These are phyloP conservation scores for Mortierella sp. DNA, from an alignment of 371 early-diverging fungal genomes.

Conservation along the genomic window DNA sequence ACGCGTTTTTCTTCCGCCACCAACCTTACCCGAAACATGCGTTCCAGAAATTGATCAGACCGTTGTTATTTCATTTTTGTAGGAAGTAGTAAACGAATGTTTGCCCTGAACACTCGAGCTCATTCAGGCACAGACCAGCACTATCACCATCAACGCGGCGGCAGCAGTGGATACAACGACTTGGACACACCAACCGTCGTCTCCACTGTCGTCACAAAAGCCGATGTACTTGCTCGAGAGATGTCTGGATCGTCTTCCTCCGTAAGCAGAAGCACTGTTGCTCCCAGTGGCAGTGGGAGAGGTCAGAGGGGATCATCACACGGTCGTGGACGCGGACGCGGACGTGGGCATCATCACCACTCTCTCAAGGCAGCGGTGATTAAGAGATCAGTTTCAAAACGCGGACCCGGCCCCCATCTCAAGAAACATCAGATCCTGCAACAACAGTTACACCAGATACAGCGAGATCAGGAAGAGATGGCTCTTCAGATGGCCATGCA, in stretches of 20 bases:
- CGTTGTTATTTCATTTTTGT: not conserved
- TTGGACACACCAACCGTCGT: not conserved
- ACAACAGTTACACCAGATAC: slow-evolving; percentile 45
- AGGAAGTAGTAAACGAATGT: not conserved
- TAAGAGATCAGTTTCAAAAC: slow-evolving; percentile 11
- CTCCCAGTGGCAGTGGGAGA: not conserved
- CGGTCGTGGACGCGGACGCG: not conserved
- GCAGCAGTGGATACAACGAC: not conserved
- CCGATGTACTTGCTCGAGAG: slow-evolving; percentile 16
- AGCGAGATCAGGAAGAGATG: slow-evolving; percentile 40
- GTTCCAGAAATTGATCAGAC: not conserved
- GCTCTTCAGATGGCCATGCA: slow-evolving; percentile 17
- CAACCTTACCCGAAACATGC: no score
- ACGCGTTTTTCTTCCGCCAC: no score
- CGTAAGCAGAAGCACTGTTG: not conserved
- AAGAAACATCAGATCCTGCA: slow-evolving; percentile 53
- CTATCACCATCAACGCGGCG: no score
- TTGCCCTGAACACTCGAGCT: not conserved
- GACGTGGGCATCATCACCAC: not conserved
- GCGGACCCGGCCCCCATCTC: slow-evolving; percentile 28
- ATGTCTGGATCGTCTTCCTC: not conserved
- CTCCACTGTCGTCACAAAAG: not conserved
- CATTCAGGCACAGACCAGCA: not conserved
- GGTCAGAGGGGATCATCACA: not conserved
- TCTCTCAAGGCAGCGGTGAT: not conserved